Percentiles rank a stretch among this genome's conserved stretches.
Evolutionary conservation across 1,284 basidiomycete species (phyloP).

Genomic region (Pseudozyma pruni): DNA sequence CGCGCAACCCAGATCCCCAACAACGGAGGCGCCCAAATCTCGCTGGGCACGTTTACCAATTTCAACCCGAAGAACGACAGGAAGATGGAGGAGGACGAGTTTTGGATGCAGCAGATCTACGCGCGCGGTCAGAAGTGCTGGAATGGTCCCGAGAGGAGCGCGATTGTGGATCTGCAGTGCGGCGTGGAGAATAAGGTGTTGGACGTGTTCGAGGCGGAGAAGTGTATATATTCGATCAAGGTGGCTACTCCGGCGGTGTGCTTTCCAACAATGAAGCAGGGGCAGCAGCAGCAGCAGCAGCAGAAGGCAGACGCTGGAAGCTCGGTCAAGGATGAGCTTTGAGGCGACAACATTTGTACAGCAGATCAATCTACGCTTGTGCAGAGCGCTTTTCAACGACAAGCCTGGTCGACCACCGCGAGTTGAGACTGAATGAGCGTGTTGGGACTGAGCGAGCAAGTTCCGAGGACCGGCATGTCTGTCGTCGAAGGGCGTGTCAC

Average conservation of each 20-base stretch:
- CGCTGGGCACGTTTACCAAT: conserved; percentile 73
- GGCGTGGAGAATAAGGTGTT: conserved; percentile 86
- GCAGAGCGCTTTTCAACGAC: too few relatives aligned
- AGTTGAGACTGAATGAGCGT: too few relatives aligned
- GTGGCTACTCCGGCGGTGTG: conserved; percentile 90
- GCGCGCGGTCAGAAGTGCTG: conserved; percentile 84
- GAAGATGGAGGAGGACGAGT: conserved; percentile 74
- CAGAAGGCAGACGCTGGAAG: conserved; percentile 1
- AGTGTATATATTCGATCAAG: conserved; percentile 93
- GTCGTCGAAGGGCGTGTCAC: too few relatives aligned
- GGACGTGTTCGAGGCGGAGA: conserved; percentile 85
- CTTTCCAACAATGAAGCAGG: conserved; percentile 53
- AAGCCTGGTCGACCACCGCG: too few relatives aligned
- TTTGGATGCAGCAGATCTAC: conserved; percentile 84
- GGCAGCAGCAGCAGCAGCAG: conserved; percentile 3
- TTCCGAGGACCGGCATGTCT: too few relatives aligned
- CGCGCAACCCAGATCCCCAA: conserved; percentile 88
- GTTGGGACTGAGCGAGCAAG: background rate
- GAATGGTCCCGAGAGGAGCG: conserved; percentile 91
- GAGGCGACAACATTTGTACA: background rate
- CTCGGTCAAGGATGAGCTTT: conserved; percentile 32
- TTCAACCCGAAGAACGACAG: conserved; percentile 80
- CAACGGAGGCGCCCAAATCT: conserved; percentile 80
- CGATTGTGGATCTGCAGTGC: conserved; percentile 82
- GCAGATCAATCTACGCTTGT: too few relatives aligned